Evolutionary conservation across 1,139 yeast species (phyloP).

Genomic region (Magnusiomyces fungicola): DNA sequence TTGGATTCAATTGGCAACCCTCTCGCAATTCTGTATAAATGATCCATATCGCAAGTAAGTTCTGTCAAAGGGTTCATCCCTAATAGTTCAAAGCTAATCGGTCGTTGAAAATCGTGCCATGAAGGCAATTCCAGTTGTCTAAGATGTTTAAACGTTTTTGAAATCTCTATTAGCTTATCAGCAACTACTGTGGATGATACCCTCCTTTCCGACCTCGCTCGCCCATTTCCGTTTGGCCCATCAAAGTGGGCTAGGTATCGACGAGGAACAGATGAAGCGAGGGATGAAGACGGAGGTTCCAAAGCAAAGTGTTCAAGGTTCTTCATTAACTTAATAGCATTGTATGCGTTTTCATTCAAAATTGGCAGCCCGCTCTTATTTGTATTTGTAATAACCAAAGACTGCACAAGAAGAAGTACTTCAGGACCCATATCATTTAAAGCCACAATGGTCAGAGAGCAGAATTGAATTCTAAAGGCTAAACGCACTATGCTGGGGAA

Average conservation of each 20-base stretch:
- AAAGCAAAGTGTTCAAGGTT: neutral
- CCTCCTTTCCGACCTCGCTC: neutral
- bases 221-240: neutral
- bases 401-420: neutral
- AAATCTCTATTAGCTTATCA: neutral
- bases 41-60: neutral
- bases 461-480: neutral
- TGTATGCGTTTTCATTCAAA: neutral
- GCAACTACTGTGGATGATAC: neutral
- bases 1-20: neutral
- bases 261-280: neutral
- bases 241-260: neutral
- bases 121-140: neutral
- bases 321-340: neutral
- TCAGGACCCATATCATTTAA: neutral
- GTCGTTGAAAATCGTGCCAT: neutral
- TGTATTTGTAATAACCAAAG: neutral
- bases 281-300: neutral
- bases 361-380: neutral
- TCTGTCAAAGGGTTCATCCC: neutral
- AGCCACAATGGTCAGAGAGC: neutral
- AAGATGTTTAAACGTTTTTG: neutral
- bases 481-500: neutral
- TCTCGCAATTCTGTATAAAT: neutral
- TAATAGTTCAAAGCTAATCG: neutral